These are phyloP conservation scores for Radiomyces spectabilis DNA, from an alignment of 192 early-diverging fungal genomes.

Conservation along the genomic window DNA sequence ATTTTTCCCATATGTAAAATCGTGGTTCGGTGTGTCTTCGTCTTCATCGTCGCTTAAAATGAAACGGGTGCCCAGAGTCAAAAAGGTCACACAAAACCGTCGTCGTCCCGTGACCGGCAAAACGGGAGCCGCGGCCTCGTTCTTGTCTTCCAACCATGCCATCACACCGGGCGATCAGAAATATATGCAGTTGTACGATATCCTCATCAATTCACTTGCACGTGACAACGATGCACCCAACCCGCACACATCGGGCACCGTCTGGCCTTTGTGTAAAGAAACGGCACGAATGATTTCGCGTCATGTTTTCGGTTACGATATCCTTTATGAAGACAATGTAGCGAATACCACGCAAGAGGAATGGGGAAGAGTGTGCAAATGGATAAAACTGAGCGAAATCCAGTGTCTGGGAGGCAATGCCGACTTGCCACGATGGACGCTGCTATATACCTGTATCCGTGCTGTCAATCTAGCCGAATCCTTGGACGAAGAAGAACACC, in stretches of 20 bases:
- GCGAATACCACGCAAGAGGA: conserved; percentile 3
- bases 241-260: neutral
- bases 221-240: neutral
- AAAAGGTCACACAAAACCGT: neutral
- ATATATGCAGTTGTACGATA: conserved; percentile 3
- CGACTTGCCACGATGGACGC: conserved; percentile 2
- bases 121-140: neutral
- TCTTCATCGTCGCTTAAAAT: no score
- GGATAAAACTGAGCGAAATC: conserved; percentile 28
- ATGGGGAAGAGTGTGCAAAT: conserved; percentile 16
- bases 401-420: conserved; percentile 27
- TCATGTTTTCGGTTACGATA: conserved; percentile 17
- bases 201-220: neutral
- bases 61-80: neutral
- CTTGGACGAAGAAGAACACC: conserved; percentile 13
- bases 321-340: conserved; percentile 2
- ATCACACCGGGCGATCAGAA: conserved; percentile 4
- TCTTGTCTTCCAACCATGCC: neutral
- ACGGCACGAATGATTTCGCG: conserved; percentile 4
- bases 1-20: conserved; percentile 6
- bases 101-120: neutral
- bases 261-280: conserved; percentile 7
- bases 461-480: conserved; percentile 24
- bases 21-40: neutral
- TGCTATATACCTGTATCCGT: conserved; percentile 21